A percentile compares a stretch with the other conserved stretches of the same genome.
Conservation (phyloP, 2,329 filamentous ascomycete species). For the Coniochaeta prunicola region DNA sequence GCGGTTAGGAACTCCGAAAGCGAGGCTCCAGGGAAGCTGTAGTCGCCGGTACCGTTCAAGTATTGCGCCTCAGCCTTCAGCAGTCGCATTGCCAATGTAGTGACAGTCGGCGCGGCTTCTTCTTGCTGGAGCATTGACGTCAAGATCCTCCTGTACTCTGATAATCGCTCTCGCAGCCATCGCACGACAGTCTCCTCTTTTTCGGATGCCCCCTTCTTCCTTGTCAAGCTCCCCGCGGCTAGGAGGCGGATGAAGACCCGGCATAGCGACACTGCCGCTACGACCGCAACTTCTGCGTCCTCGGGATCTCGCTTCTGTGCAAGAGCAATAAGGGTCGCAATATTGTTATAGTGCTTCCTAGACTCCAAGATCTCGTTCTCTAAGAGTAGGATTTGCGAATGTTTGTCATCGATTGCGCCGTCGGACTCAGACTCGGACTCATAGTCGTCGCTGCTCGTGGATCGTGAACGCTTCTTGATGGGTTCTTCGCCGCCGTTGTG, state of each 20-base stretch:
- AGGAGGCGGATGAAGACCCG: conserved; percentile 79
- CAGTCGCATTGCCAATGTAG: conserved; percentile 77
- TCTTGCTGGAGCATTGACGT: conserved; percentile 53
- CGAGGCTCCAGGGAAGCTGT: conserved; percentile 61
- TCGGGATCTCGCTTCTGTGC: conserved; percentile 35
- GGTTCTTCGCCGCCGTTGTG: conserved; percentile 33
- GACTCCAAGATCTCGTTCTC: conserved; percentile 80
- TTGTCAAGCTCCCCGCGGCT: conserved; percentile 62
- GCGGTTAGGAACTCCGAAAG: conserved; percentile 58
- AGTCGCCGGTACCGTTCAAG: conserved; percentile 52
- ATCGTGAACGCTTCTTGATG: conserved; percentile 39
- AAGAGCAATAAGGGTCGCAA: conserved; percentile 62
- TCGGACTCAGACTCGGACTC: background rate
- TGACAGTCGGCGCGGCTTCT: conserved; percentile 58
- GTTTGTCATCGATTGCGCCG: conserved; percentile 37
- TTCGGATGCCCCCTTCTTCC: conserved; percentile 58
- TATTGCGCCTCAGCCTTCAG: conserved; percentile 71
- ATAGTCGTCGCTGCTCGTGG: conserved; percentile 35
- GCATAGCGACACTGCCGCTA: conserved; percentile 75
- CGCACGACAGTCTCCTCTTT: conserved; percentile 67
- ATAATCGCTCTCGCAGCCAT: conserved; percentile 72
- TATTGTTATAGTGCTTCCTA: conserved; percentile 87
- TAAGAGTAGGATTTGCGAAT: conserved; percentile 63
- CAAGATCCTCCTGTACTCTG: conserved; percentile 61
- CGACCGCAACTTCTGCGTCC: conserved; percentile 48